Percentiles rank a stretch among this genome's conserved stretches.
Evolutionary conservation across 2,329 filamentous ascomycete species (phyloP).

Genomic region (Cladosporium sphaerospermum): DNA sequence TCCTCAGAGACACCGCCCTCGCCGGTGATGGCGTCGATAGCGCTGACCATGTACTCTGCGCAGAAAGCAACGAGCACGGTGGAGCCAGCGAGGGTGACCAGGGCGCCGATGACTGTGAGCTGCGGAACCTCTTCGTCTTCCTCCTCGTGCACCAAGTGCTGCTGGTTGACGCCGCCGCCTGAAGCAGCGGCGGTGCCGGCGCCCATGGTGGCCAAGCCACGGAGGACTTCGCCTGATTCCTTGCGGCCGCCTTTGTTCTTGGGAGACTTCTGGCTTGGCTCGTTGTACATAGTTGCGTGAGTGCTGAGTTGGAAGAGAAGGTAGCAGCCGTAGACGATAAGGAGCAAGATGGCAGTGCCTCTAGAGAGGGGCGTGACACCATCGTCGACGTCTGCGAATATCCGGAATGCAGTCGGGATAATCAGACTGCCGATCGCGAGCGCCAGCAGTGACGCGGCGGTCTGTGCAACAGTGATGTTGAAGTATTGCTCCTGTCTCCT

Average conservation of each 20-base stretch:
- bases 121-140: constrained; percentile 71
- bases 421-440: constrained; percentile 76
- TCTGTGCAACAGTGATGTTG: constrained; percentile 88
- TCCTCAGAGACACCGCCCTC: constrained; percentile 48
- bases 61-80: constrained; percentile 78
- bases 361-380: constrained; percentile 50
- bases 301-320: constrained; percentile 89
- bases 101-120: constrained; percentile 64
- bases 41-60: constrained; percentile 58
- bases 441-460: constrained; percentile 72
- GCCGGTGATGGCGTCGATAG: constrained; percentile 50
- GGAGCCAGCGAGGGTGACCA: constrained; percentile 63
- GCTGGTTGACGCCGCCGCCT: constrained; percentile 45
- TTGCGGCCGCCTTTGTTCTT: constrained; percentile 46
- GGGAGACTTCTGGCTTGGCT: constrained; percentile 69
- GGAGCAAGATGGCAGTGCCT: constrained; percentile 70
- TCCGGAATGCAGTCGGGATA: constrained; percentile 80
- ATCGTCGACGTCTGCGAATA: constrained; percentile 35
- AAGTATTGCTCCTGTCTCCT: constrained; percentile 78
- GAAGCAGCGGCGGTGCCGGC: constrained; percentile 46
- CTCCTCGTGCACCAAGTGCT: constrained; percentile 46
- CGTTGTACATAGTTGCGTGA: constrained; percentile 72
- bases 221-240: constrained; percentile 43
- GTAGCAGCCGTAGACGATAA: constrained; percentile 77
- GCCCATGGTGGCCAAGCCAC: constrained; percentile 48